Base-by-base conservation (phyloP, 2,329 filamentous ascomycete species). In the Colletotrichum sp. region DNA sequence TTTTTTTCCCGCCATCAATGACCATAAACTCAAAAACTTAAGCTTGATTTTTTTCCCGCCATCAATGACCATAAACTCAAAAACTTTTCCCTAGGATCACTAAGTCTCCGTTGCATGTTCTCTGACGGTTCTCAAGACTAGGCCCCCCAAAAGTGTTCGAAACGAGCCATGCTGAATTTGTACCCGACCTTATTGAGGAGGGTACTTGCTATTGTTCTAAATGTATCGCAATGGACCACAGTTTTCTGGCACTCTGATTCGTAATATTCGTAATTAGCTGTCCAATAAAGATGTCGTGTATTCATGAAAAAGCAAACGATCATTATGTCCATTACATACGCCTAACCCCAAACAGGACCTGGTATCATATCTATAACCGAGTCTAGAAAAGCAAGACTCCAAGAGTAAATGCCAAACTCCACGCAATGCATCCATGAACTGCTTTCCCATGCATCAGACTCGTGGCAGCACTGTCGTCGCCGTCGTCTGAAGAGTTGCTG, bases 371-470 rank as follows among this genome's bases (percentile, higher is more conserved):
- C 44, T 28, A 60, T 36, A 34, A 59, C 59, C 52, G 6, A 68
- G 34, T 65, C 44, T 73, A 76, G 28, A 65, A 65, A 49, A 60
- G 65, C 24, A 73, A 49, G 18, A 64, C 57, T 32, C 73, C 73
- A 8, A 73, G 52, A 66, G 63, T 65, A 36, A 73, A 60, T 60
- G 44, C 70, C 59, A 76, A 76, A 76, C 73, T 76, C 70, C 70
- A 76, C 24, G 73, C 59, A 73, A 76, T 76, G 73, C 73, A 76
- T 64, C 55, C 71, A 26, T 64, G 39, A 52, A 76, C 34, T 30
- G 32, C 32, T 3, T 49, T 64, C 12, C 59, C 32, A 18, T 34
- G 32, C 34, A 39, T 30, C 26, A 76, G 57, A 16, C 32, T 49
- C 5, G n/a, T 32, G 12, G 70, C 73, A 28, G 70, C 64, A 18